Evolutionary conservation across 495 filamentous ascomycete species (phyloP).

Genomic region (Annulohypoxylon nitens): DNA sequence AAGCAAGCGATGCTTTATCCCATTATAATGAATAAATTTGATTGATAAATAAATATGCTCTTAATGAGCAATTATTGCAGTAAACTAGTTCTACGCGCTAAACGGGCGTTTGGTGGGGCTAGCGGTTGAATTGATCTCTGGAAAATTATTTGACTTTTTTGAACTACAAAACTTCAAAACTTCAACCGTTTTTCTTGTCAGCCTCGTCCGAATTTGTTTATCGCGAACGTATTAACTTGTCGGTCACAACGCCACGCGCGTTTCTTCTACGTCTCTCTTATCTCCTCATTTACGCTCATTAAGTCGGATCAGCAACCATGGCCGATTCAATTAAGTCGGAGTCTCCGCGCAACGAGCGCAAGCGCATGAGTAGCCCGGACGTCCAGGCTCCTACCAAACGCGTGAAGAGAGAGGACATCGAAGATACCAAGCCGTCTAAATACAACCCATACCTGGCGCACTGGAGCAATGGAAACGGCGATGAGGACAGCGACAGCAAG

Average conservation of each 20-base stretch:
- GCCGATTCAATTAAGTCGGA: constrained; percentile 12
- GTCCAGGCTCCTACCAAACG: constrained; percentile 42
- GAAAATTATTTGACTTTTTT: constrained; percentile 24
- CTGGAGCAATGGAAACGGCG: constrained; percentile 73
- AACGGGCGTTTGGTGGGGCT: constrained; percentile 5
- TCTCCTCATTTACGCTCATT: background rate
- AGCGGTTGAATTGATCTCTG: background rate
- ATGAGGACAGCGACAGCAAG: constrained; percentile 56
- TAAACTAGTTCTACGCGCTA: background rate
- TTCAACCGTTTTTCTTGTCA: constrained; percentile 26
- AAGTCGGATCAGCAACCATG: constrained; percentile 12
- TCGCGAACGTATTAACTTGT: background rate
- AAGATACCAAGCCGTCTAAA: constrained; percentile 54
- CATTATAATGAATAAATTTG: background rate
- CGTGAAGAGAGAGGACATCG: constrained; percentile 52
- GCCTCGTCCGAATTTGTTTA: constrained; percentile 20
- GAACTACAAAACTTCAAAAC: background rate
- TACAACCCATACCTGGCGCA: constrained; percentile 93
- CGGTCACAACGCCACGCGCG: background rate
- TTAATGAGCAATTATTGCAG: background rate
- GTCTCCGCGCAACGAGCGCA: constrained; percentile 36
- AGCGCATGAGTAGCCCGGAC: constrained; percentile 43
- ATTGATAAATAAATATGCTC: background rate
- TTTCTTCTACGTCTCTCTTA: background rate
- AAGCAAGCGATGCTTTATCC: background rate